Conservation (phyloP, 192 early-diverging fungal genomes). For the Coemansia asiatica region DNA sequence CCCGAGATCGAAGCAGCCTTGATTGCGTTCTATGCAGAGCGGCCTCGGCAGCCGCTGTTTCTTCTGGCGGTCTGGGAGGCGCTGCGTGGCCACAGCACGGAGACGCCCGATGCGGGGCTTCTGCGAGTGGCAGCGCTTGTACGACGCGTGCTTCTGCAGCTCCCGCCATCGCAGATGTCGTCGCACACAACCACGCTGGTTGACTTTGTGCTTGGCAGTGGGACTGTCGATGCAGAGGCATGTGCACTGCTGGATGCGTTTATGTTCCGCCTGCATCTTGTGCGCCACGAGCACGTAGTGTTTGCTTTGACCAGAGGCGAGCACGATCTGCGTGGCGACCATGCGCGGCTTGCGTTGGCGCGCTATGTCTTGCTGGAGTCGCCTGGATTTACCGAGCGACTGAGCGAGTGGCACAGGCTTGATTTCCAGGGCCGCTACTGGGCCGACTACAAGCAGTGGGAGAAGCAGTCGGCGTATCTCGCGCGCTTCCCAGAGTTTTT, state of each 20-base stretch:
- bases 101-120: background rate
- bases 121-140: constrained; percentile 46
- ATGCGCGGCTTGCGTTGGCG: constrained; percentile 54
- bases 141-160: constrained; percentile 65
- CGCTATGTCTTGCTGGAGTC: constrained; percentile 60
- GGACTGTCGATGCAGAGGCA: constrained; percentile 27
- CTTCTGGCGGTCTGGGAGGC: constrained; percentile 69
- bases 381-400: constrained; percentile 52
- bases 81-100: constrained; percentile 23
- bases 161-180: constrained; percentile 71
- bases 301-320: constrained; percentile 68
- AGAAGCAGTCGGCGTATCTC: constrained; percentile 64
- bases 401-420: constrained; percentile 65
- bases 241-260: constrained; percentile 61
- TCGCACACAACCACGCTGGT: constrained; percentile 66
- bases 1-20: constrained; percentile 33
- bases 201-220: constrained; percentile 61
- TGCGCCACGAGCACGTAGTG: constrained; percentile 69
- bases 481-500: constrained; percentile 71
- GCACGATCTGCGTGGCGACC: constrained; percentile 56
- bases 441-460: constrained; percentile 69
- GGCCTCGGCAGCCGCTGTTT: constrained; percentile 64
- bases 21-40: constrained; percentile 59
- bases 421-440: constrained; percentile 67
- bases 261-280: constrained; percentile 69